Evolutionary conservation across 257 asterid species (phyloP).

Genomic region (Solanum phureja): DNA sequence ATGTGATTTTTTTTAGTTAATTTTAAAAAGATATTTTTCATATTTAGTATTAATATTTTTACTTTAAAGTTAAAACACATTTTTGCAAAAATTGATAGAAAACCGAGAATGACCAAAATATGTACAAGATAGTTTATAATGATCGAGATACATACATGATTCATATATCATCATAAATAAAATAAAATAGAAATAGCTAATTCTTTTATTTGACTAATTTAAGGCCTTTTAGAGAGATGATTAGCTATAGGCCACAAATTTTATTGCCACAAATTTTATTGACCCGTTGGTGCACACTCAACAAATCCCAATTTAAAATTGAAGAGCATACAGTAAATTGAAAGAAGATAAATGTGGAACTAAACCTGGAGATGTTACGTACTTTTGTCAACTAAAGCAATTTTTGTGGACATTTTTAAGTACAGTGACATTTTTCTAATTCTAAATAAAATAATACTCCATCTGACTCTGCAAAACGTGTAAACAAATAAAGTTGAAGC

Average conservation of each 20-base stretch:
- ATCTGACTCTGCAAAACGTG: conserved; percentile 6
- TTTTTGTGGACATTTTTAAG: not conserved
- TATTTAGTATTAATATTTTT: not conserved
- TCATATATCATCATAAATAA: not conserved
- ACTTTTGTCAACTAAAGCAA: not conserved
- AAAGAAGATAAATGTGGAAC: not conserved
- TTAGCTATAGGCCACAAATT: not conserved
- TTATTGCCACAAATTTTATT: not conserved
- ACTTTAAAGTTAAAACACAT: too few relatives aligned
- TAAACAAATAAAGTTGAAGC: conserved; percentile 7
- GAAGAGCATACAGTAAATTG: not conserved
- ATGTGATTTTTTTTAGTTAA: not conserved
- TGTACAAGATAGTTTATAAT: not conserved
- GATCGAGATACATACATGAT: not conserved
- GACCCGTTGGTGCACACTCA: accelerated
- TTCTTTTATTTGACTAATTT: not conserved
- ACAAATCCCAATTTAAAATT: not conserved
- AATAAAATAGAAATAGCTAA: not conserved
- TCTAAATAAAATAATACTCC: not conserved
- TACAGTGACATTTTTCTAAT: not conserved
- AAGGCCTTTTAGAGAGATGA: not conserved
- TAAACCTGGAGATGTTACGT: not conserved
- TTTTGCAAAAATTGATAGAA: too few relatives aligned
- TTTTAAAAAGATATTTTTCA: too few relatives aligned
- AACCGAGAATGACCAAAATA: not conserved